phyloP scores from a whole-genome alignment of 2,329 filamentous ascomycete species.

The Neofusicoccum laricinum region DNA sequence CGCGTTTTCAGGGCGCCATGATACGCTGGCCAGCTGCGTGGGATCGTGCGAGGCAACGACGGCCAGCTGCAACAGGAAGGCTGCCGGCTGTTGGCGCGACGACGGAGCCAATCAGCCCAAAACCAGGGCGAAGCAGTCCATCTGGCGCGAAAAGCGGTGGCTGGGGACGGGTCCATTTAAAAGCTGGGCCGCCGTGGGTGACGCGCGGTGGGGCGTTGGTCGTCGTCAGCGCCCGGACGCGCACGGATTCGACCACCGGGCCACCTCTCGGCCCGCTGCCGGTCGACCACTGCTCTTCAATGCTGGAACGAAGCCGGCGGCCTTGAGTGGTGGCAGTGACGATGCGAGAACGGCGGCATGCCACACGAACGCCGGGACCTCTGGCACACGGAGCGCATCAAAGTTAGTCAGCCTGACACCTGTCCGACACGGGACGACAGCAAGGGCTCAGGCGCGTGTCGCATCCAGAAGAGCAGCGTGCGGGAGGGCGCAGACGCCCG shows the following conservation, averaged over 20 bases:
- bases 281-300: background rate
- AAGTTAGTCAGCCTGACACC: background rate
- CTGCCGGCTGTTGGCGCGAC: background rate
- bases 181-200: background rate
- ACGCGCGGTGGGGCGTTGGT: conserved; percentile 14
- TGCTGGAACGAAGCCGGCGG: background rate
- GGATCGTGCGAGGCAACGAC: background rate
- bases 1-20: background rate
- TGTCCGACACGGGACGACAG: background rate
- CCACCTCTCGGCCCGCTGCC: background rate
- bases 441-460: background rate
- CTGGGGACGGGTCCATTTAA: conserved; percentile 1
- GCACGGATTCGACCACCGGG: background rate
- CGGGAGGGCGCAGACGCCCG: background rate
- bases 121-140: background rate
- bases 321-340: background rate
- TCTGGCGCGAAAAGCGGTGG: background rate
- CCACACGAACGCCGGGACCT: background rate
- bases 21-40: background rate
- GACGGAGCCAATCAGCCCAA: background rate
- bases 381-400: background rate
- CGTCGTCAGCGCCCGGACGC: conserved; percentile 13
- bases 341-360: background rate
- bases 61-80: background rate
- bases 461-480: background rate